These are phyloP conservation scores for Gossypium ekmanianum DNA, from an alignment of 345 rosid genomes.

Conservation along the genomic window DNA sequence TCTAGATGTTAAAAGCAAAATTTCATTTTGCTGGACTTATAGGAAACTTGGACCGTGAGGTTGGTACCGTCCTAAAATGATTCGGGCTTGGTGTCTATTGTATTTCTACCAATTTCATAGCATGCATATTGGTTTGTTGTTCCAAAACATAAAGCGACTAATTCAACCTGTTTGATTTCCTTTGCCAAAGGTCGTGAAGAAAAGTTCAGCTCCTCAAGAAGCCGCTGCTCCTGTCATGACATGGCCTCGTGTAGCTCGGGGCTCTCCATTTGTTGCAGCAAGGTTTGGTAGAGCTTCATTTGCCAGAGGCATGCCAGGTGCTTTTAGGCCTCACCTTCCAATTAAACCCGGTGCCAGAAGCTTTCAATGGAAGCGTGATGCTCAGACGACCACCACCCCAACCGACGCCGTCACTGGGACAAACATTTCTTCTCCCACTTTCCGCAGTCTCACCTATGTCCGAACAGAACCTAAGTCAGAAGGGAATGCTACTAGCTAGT, in stretches of 20 bases:
- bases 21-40: not conserved
- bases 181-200: conserved; percentile 62
- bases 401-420: conserved; percentile 31
- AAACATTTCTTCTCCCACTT: conserved; percentile 31
- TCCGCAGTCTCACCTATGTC: conserved; percentile 76
- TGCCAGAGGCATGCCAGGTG: conserved; percentile 55
- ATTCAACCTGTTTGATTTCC: not conserved
- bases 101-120: not conserved
- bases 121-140: not conserved
- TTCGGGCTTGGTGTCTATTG: not conserved
- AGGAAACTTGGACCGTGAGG: not conserved
- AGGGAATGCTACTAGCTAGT: conserved; percentile 26
- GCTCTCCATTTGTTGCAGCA: conserved; percentile 37
- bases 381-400: conserved; percentile 32
- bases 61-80: not conserved
- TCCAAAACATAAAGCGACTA: not conserved
- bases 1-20: not conserved
- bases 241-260: conserved; percentile 59
- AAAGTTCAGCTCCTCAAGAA: conserved; percentile 58
- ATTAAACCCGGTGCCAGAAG: conserved; percentile 77
- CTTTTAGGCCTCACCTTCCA: conserved; percentile 56
- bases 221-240: conserved; percentile 41
- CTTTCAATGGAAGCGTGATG: conserved; percentile 92
- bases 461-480: conserved; percentile 53
- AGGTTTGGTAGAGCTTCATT: conserved; percentile 64